Percentiles rank a stretch among this genome's conserved stretches.
These are phyloP conservation scores for Tilletia horrida DNA, from an alignment of 1,284 basidiomycete species.

Conservation along the genomic window DNA sequence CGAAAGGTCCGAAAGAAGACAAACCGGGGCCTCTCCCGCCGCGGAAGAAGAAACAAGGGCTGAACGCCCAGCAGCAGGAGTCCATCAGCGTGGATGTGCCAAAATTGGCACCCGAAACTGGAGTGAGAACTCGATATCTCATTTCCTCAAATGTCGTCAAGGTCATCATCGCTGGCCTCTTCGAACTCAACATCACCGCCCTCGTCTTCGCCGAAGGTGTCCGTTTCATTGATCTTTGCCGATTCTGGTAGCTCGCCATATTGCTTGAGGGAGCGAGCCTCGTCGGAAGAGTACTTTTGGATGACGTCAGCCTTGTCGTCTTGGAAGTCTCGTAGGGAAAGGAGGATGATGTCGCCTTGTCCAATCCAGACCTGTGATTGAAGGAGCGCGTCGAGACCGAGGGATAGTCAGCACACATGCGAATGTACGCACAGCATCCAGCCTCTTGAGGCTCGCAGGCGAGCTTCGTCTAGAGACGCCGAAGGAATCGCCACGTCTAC, in stretches of 20 bases:
- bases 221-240: slow-evolving; percentile 98
- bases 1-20: too few relatives aligned
- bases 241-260: slow-evolving; percentile 97
- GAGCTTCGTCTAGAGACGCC: neutral
- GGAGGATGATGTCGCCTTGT: slow-evolving; percentile 92
- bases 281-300: slow-evolving; percentile 94
- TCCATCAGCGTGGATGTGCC: too few relatives aligned
- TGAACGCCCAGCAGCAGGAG: too few relatives aligned
- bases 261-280: slow-evolving; percentile 85
- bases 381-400: too few relatives aligned
- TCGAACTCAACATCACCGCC: slow-evolving; percentile 51
- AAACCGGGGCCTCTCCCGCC: too few relatives aligned
- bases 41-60: too few relatives aligned
- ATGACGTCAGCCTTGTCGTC: slow-evolving; percentile 99
- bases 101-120: too few relatives aligned
- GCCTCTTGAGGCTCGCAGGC: slow-evolving; percentile 15
- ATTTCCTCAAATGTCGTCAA: slow-evolving; percentile 32
- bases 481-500: neutral
- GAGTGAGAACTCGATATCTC: too few relatives aligned
- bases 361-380: slow-evolving; percentile 95
- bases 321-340: slow-evolving; percentile 97
- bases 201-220: slow-evolving; percentile 75
- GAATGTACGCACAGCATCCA: too few relatives aligned
- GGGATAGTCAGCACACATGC: too few relatives aligned
- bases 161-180: slow-evolving; percentile 52